phyloP scores from a whole-genome alignment of 257 asterid species.

The Euphrasia confusa region DNA sequence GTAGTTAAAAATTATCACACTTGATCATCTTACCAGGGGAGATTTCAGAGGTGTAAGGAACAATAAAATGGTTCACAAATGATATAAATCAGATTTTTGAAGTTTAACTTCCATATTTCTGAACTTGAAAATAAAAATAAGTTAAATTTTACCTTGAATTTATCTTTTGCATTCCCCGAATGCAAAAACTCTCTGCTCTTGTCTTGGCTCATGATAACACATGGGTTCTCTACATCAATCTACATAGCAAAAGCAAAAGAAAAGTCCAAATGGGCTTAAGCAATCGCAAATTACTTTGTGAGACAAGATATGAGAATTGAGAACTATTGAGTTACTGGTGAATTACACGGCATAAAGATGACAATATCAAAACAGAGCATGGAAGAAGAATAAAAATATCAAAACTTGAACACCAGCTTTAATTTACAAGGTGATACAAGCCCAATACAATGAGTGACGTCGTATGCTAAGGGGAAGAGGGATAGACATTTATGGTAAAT shows the following conservation, averaged over 20 bases:
- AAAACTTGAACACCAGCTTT: too few relatives aligned
- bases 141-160: slow-evolving; percentile 62
- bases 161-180: slow-evolving; percentile 81
- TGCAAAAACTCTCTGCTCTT: slow-evolving; percentile 95
- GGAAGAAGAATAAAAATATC: too few relatives aligned
- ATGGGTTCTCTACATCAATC: slow-evolving; percentile 99
- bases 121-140: slow-evolving; percentile 15
- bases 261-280: slow-evolving; percentile 16
- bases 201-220: slow-evolving; percentile 95
- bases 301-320: slow-evolving; percentile 9
- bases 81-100: slow-evolving; percentile 1
- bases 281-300: slow-evolving; percentile 6
- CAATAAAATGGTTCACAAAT: slow-evolving; percentile 16
- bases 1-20: slow-evolving; percentile 6
- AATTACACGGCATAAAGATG: slow-evolving; percentile 3
- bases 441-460: neutral
- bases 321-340: slow-evolving; percentile 1
- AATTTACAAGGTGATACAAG: neutral
- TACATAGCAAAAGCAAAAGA: slow-evolving; percentile 33
- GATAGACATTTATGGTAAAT: too few relatives aligned
- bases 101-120: slow-evolving; percentile 15
- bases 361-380: slow-evolving; percentile 13
- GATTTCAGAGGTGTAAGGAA: slow-evolving; percentile 19
- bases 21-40: slow-evolving; percentile 19
- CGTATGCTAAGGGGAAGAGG: too few relatives aligned